Base-by-base conservation (phyloP, 352 stramenopile genomes). In the Thraustochytrium striatum region DNA sequence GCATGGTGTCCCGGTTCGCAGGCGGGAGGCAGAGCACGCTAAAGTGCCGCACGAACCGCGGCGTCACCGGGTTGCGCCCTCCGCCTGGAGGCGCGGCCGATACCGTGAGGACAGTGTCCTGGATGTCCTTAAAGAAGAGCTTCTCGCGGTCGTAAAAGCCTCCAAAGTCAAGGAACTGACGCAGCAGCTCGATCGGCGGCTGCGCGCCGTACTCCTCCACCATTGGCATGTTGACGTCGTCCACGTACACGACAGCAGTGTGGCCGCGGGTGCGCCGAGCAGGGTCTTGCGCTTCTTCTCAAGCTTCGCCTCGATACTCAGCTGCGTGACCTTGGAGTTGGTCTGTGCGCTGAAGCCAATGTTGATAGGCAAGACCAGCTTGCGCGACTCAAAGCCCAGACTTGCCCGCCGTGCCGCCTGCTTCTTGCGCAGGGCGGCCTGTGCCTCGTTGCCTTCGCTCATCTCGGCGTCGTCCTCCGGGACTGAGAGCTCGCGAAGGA, bases 251-350 rank as follows among this genome's bases (percentile, higher is more conserved):
- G 38, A 96, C 82, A 87, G 92, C 92, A 19, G 86, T 90, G 57
- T 93, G 94, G 0, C 90, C 91, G 88, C 87, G 0, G 93, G 89
- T 0, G 93, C 91, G 0, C 93, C 93, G 0, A 98, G 83, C 3
- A 96, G 78, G 58, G 96, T 97, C 81, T 96, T 97, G 41, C 93
- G 86, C 80, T 98, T 98, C 85, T 98, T 98, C 84, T 98, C 93
- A 9, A 98, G 89, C 70, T 97, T 98, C 0, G 88, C 91, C 83
- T 98, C 93, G 55, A 98, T 92, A 69, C 92, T 97, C 2, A 85
- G 91, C 69, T 97, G 93, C 0, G 97, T 92, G 65, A 97, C 93
- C 35, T 91, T 82, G 65, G 88, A 92, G n/a, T 88, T 94, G 9
- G 93, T 98, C 2, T 91, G 89, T 62, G 90, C 95, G 5, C 91